A percentile compares a stretch with the other conserved stretches of the same genome.
Evolutionary conservation across 2,329 filamentous ascomycete species (phyloP).

Genomic region (Fusarium pseudocircinatum): DNA sequence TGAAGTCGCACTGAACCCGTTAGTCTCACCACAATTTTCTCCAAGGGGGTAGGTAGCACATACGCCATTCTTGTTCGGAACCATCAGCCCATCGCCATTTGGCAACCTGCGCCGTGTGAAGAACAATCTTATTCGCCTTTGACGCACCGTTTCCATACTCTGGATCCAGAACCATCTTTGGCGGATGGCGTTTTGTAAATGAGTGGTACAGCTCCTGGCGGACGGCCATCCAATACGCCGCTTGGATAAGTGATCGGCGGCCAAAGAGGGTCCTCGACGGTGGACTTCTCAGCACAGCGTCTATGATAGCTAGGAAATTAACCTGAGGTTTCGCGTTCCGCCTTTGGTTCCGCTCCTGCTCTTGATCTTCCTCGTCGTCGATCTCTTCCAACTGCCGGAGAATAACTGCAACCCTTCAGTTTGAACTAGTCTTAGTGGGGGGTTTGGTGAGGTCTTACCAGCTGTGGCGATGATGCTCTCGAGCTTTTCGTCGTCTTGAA

Average conservation of each 20-base stretch:
- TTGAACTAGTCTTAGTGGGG: fast-evolving
- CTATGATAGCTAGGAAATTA: conserved; percentile 54
- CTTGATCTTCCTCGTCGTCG: conserved; percentile 50
- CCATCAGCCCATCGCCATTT: conserved; percentile 54
- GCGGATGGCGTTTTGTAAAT: conserved; percentile 51
- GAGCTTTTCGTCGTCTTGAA: conserved; percentile 51
- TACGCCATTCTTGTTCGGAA: conserved; percentile 50
- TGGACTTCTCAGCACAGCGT: conserved; percentile 51
- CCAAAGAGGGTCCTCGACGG: conserved; percentile 51
- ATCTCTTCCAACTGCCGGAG: conserved; percentile 54
- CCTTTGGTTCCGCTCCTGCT: conserved; percentile 5
- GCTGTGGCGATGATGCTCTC: conserved; percentile 54
- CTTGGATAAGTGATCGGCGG: conserved; percentile 50
- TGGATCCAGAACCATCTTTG: conserved; percentile 49
- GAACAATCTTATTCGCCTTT: conserved; percentile 52
- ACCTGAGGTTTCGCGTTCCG: conserved; percentile 39
- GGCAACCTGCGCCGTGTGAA: conserved; percentile 54
- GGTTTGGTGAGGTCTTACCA: not conserved
- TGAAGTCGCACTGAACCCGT: conserved; percentile 46
- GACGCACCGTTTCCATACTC: conserved; percentile 50
- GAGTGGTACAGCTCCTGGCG: conserved; percentile 55
- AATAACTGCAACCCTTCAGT: conserved; percentile 44
- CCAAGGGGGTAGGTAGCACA: conserved; percentile 7
- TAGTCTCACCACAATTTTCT: not conserved
- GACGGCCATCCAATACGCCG: conserved; percentile 55